A percentile compares a stretch with the other conserved stretches of the same genome.
phyloP scores from a whole-genome alignment of 441 rosid genomes.

The Kokia cookei region DNA sequence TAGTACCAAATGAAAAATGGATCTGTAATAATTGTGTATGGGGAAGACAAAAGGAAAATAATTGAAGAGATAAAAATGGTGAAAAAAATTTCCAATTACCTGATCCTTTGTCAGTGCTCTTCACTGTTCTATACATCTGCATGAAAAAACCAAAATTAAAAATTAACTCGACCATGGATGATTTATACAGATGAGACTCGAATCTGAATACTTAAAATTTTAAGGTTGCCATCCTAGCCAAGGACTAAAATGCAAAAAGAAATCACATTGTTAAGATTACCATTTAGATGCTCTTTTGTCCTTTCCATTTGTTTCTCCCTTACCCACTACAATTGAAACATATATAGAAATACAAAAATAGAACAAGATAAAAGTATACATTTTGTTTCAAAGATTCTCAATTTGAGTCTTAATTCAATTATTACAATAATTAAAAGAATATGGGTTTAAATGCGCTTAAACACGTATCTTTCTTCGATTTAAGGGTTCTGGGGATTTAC shows the following conservation, averaged over 20 bases:
- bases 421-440: too few relatives aligned
- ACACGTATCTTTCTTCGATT: too few relatives aligned
- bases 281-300: constrained; percentile 52
- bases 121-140: constrained; percentile 99
- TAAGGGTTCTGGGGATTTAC: too few relatives aligned
- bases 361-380: constrained; percentile 11
- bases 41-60: constrained; percentile 16
- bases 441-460: too few relatives aligned
- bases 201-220: too few relatives aligned
- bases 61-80: not conserved
- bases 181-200: too few relatives aligned
- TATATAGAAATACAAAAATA: constrained; percentile 17
- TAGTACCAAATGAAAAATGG: not conserved
- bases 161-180: too few relatives aligned
- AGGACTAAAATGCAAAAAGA: not conserved
- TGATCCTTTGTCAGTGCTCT: constrained; percentile 86
- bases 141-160: constrained; percentile 13
- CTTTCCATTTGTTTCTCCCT: constrained; percentile 28
- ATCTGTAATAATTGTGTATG: too few relatives aligned
- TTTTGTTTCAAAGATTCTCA: too few relatives aligned
- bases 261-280: constrained; percentile 32
- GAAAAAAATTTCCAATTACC: constrained; percentile 31
- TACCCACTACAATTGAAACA: constrained; percentile 23
- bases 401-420: too few relatives aligned
- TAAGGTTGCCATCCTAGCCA: too few relatives aligned